Evolutionary conservation across 805 yeast species (phyloP), one percentile per base, ranked within the genome.

Genomic region (Candida railenensis): DNA sequence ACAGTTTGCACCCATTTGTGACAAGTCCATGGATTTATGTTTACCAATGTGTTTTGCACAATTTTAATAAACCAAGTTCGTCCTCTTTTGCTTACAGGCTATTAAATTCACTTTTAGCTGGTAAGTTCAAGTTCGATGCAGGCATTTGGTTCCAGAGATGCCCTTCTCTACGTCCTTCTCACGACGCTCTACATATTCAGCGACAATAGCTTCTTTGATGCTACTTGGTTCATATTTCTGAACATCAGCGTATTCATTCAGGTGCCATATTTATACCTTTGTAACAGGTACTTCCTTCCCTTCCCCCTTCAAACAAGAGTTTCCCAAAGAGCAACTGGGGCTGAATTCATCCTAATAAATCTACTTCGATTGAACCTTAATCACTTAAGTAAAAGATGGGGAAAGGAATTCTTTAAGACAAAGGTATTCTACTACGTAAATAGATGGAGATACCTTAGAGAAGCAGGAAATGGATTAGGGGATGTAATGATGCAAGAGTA

Each of bases 381-480:
- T 5, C 11, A 37, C 16, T 25, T 47, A 15, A 25, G 22, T 16
- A 25, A 16, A 4, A 32, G 15, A 4, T 32, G 37, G 22, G 46
- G 42, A 5, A 34, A 25, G 34, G 48, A 37, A 9, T 40, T 54
- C 34, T 48, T 30, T 32, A 51, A 45, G 18, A 48, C 50, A 51
- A 62, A 7, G 3, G 62, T 65, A 1, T 67, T 69, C 66, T 59
- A 58, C 43, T 39, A 59, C 3, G 55, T 69, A 25, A 62, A 62
- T 37, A 58, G 56, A 32, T 51, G 53, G n/a, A 49, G 75, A 36
- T 50, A 58, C 2, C 47, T 62, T n/a, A 40, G 62, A 8, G 72
- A 68, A 46, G 61, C 62, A 0, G 60, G 61, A 48, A 62, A 61
- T 42, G 70, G 70, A 1, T 48, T 67, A 28, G 75, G 70, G 18